phyloP scores from a whole-genome alignment of 768 basidiomycete species.

The Pleurotus salmoneostramineus region DNA sequence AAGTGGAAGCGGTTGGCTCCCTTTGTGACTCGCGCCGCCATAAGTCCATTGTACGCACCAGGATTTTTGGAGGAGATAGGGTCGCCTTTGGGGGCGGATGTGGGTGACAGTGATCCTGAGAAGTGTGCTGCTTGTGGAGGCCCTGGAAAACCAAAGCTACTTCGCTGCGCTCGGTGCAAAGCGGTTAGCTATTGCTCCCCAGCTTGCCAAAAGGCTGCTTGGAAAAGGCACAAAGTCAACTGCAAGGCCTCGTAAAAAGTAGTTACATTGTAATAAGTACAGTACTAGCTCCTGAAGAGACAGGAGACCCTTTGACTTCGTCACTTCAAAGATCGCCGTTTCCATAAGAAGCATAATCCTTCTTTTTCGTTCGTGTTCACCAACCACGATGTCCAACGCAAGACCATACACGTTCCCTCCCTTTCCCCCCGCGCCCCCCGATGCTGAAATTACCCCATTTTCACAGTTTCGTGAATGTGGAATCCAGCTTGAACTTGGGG shows the following conservation, averaged over 20 bases:
- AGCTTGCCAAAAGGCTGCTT: constrained; percentile 42
- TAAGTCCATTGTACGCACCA: constrained; percentile 51
- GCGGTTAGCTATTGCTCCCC: constrained; percentile 35
- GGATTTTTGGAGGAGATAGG: constrained; percentile 41
- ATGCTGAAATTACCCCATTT: constrained; percentile 52
- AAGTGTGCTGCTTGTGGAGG: constrained; percentile 14
- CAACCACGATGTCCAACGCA: constrained; percentile 1
- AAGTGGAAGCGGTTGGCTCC: constrained; percentile 37
- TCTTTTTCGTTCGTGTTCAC: neutral
- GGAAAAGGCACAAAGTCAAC: constrained; percentile 39
- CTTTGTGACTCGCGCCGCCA: constrained; percentile 43
- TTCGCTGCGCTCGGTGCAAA: constrained; percentile 36
- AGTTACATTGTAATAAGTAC: too few relatives aligned
- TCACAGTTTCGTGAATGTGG: constrained; percentile 52
- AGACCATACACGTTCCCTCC: constrained; percentile 20
- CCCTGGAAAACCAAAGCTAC: constrained; percentile 15
- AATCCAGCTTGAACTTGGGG: constrained; percentile 36
- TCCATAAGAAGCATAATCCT: too few relatives aligned
- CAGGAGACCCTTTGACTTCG: too few relatives aligned
- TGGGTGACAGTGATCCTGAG: neutral
- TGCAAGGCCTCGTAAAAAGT: constrained; percentile 14
- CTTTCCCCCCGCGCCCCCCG: constrained; percentile 26
- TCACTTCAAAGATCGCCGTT: too few relatives aligned
- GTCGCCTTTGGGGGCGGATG: constrained; percentile 10
- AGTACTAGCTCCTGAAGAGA: too few relatives aligned